Percentiles rank a stretch among this genome's conserved stretches.
These are phyloP conservation scores for Moesziomyces sp. DNA, from an alignment of 1,284 basidiomycete species.

Conservation along the genomic window DNA sequence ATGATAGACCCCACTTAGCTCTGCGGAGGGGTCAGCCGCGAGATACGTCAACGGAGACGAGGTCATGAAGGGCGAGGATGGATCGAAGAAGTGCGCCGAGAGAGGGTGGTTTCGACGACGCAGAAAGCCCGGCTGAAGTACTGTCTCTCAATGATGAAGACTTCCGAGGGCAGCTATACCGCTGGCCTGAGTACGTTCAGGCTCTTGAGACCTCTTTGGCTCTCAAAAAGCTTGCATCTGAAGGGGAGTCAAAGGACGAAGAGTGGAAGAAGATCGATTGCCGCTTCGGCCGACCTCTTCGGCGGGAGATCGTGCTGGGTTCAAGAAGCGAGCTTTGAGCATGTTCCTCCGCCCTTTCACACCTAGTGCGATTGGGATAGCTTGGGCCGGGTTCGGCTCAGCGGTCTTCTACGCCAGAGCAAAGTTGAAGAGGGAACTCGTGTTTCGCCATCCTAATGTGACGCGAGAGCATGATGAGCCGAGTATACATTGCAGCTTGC, in stretches of 20 bases:
- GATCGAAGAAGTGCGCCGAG: background rate
- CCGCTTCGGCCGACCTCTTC: background rate
- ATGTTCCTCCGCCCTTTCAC: background rate
- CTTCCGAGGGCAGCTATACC: background rate
- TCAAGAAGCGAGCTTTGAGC: background rate
- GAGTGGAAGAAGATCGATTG: background rate
- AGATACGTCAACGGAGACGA: constrained; percentile 2
- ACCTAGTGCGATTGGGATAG: background rate
- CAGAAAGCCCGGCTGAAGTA: background rate
- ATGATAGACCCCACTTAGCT: constrained; percentile 9
- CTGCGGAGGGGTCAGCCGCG: constrained; percentile 3
- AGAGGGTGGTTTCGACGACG: background rate
- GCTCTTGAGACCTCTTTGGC: background rate
- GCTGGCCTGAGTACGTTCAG: background rate
- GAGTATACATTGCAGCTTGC: too few relatives aligned
- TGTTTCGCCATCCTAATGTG: background rate
- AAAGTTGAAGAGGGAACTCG: background rate
- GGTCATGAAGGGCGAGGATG: constrained; percentile 1
- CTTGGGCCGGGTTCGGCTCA: background rate
- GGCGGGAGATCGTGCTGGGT: background rate
- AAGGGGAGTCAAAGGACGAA: background rate
- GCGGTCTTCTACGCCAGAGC: background rate
- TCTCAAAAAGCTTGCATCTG: background rate
- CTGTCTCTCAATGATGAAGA: background rate
- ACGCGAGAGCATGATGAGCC: background rate